Conservation (phyloP, 2,329 filamentous ascomycete species). For the Lachnellula hyalina region DNA sequence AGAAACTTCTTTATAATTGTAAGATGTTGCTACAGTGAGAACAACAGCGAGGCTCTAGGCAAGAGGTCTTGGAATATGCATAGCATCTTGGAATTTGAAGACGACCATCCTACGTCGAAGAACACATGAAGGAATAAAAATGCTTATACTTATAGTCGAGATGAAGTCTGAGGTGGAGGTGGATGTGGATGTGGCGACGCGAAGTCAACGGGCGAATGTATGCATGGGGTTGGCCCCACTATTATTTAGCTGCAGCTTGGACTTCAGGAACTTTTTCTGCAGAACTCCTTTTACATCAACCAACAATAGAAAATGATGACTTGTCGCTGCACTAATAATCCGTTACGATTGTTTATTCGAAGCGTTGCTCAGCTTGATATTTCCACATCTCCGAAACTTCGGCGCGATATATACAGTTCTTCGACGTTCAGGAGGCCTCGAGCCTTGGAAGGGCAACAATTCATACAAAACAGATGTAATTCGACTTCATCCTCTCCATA, state of each 20-base stretch:
- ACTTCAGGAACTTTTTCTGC: not conserved
- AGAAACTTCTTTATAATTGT: too few species aligned
- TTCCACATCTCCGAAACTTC: not conserved
- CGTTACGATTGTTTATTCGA: constrained; percentile 27
- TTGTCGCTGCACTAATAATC: constrained; percentile 26
- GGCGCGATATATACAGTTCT: not conserved
- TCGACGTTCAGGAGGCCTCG: not conserved
- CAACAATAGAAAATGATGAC: constrained; percentile 19
- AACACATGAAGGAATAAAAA: too few species aligned
- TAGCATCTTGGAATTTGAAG: too few species aligned
- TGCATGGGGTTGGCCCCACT: not conserved
- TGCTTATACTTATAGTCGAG: too few species aligned
- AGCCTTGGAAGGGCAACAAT: not conserved
- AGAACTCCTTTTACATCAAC: not conserved
- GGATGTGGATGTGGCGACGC: too few species aligned
- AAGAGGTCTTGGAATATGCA: too few species aligned
- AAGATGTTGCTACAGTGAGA: too few species aligned
- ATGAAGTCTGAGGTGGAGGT: too few species aligned
- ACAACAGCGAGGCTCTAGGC: too few species aligned
- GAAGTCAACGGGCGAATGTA: not conserved
- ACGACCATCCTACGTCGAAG: too few species aligned
- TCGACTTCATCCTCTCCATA: not conserved
- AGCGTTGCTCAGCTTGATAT: constrained; percentile 28
- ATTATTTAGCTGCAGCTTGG: not conserved
- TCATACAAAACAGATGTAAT: not conserved